These are phyloP conservation scores for Syncephalastrum racemosum DNA, from an alignment of 371 early-diverging fungal species.

Conservation along the genomic window DNA sequence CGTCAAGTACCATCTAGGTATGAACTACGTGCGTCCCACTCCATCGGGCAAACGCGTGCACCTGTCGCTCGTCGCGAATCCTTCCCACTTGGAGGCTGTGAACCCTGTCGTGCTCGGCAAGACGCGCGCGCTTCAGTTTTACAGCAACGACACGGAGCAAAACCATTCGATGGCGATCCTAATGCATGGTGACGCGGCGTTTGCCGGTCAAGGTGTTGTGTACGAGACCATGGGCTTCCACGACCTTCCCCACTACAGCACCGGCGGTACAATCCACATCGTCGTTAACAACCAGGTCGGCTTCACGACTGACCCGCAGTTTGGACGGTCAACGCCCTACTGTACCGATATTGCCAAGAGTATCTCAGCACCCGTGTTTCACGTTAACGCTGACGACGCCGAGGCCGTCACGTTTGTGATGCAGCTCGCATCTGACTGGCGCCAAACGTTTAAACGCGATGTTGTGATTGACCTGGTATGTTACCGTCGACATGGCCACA, in stretches of 20 bases:
- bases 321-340: constrained; percentile 94
- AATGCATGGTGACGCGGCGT: constrained; percentile 98
- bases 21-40: constrained; percentile 95
- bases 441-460: constrained; percentile 93
- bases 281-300: constrained; percentile 99
- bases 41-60: constrained; percentile 95
- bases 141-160: constrained; percentile 81
- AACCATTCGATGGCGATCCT: constrained; percentile 87
- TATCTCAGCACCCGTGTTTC: constrained; percentile 94
- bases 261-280: constrained; percentile 96
- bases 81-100: constrained; percentile 97
- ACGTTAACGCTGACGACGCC: constrained; percentile 96
- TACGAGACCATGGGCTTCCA: constrained; percentile 96
- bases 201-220: constrained; percentile 96
- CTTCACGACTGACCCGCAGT: constrained; percentile 96
- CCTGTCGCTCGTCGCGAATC: constrained; percentile 95
- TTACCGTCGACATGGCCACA: constrained; percentile 97
- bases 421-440: constrained; percentile 95
- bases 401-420: constrained; percentile 95
- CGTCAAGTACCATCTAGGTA: constrained; percentile 97
- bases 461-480: constrained; percentile 95
- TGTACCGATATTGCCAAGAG: constrained; percentile 97
- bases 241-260: constrained; percentile 92
- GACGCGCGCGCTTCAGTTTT: constrained; percentile 92
- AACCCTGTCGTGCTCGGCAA: constrained; percentile 97